phyloP scores from a whole-genome alignment of 306 rosid genomes.

The Medicago arabica region DNA sequence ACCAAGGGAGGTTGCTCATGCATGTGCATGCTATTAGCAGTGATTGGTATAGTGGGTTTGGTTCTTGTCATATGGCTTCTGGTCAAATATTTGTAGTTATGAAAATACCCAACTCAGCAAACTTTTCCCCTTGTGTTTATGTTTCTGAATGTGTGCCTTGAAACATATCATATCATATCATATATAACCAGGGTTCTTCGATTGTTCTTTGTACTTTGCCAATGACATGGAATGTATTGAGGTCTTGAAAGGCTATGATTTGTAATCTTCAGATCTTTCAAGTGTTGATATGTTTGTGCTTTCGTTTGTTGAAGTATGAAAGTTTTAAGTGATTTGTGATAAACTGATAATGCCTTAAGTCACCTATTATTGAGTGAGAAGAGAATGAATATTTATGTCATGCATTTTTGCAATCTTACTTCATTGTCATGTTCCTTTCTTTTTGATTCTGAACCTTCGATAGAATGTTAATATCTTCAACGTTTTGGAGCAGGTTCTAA shows the following conservation, averaged over 20 bases:
- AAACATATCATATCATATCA: constrained; percentile 7
- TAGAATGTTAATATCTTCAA: too few species aligned
- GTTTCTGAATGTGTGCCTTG: constrained; percentile 42
- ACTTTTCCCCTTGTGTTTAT: constrained; percentile 1
- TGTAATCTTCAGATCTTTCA: constrained; percentile 30
- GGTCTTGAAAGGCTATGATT: constrained; percentile 27
- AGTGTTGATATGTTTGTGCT: constrained; percentile 29
- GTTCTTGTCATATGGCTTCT: constrained; percentile 68
- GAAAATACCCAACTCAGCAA: constrained; percentile 18
- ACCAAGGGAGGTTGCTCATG: constrained; percentile 93
- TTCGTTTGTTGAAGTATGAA: constrained; percentile 28
- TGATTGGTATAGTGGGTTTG: constrained; percentile 78
- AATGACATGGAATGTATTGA: constrained; percentile 33
- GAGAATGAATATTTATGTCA: constrained; percentile 5
- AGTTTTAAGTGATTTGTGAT: constrained; percentile 16
- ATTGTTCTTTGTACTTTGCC: constrained; percentile 38
- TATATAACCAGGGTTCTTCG: constrained; percentile 32
- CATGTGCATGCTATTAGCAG: constrained; percentile 82
- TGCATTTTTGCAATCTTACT: neutral
- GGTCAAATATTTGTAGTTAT: constrained; percentile 72
- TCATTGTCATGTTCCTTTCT: too few species aligned
- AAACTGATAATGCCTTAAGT: neutral
- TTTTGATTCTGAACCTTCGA: too few species aligned
- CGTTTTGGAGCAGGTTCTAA: too few species aligned
- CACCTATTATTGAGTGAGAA: neutral